phyloP scores from a whole-genome alignment of 116 monocot species.

The Cymodocea nodosa region DNA sequence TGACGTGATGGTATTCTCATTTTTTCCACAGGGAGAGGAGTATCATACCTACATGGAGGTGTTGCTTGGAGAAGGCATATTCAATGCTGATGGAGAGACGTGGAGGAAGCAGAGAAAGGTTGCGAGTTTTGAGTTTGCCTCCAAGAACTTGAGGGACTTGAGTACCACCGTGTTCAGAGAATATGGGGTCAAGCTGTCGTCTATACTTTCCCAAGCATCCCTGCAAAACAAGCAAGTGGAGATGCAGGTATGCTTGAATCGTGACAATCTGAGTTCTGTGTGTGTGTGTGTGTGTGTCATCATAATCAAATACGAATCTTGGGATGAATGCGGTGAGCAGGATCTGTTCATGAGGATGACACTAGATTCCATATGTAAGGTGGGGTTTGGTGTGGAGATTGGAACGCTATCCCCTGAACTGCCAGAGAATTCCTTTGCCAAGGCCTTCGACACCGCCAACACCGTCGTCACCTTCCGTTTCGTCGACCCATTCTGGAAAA shows the following conservation, averaged over 20 bases:
- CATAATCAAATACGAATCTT: background rate
- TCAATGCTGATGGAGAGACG: conserved; percentile 41
- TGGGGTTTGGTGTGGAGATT: conserved; percentile 46
- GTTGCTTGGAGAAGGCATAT: conserved; percentile 41
- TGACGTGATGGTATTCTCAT: too few relatives aligned
- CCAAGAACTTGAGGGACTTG: conserved; percentile 28
- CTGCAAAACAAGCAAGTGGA: conserved; percentile 12
- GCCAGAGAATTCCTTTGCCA: conserved; percentile 16
- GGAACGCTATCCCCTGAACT: conserved; percentile 11
- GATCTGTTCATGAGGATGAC: conserved; percentile 42
- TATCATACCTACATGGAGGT: conserved; percentile 38
- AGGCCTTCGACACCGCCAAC: conserved; percentile 39
- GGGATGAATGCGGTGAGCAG: conserved; percentile 4
- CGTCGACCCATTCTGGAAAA: conserved; percentile 29
- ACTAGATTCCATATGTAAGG: conserved; percentile 46
- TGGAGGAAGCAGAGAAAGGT: conserved; percentile 47
- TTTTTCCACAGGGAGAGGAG: conserved; percentile 33
- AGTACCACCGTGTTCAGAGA: conserved; percentile 30
- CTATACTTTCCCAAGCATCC: conserved; percentile 10
- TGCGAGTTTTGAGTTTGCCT: conserved; percentile 38
- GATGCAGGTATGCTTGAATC: conserved; percentile 19
- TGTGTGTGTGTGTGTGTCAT: background rate
- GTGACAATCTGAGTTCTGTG: background rate
- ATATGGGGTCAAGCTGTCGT: conserved; percentile 24
- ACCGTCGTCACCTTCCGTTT: conserved; percentile 12